phyloP scores from a whole-genome alignment of 1,284 basidiomycete species.

The Sanguinoderma infundibulare region DNA sequence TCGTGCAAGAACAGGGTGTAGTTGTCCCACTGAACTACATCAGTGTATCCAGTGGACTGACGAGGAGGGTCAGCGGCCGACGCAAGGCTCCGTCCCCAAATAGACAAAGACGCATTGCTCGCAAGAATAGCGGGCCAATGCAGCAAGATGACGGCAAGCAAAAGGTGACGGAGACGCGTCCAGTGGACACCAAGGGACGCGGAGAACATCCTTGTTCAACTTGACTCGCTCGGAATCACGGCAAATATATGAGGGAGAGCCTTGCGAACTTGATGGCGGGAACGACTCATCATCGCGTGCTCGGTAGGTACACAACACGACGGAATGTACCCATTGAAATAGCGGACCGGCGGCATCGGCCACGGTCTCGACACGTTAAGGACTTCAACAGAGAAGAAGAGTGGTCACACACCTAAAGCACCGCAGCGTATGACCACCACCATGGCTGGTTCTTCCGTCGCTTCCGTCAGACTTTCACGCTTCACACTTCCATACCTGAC shows the following conservation, averaged over 20 bases:
- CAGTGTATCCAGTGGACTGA: conserved; percentile 33
- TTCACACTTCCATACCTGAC: no score
- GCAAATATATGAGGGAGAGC: background rate
- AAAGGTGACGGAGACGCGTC: background rate
- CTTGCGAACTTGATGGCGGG: background rate
- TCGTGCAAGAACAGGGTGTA: conserved; percentile 37
- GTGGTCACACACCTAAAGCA: background rate
- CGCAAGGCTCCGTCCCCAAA: background rate
- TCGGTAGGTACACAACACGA: background rate
- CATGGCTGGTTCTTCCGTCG: no score
- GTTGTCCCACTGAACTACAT: conserved; percentile 38
- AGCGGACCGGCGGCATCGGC: background rate
- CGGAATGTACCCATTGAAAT: background rate
- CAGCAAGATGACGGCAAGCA: background rate
- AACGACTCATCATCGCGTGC: background rate
- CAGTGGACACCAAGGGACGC: background rate
- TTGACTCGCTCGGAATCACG: background rate
- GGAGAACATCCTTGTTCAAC: background rate
- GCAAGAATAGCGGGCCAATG: background rate
- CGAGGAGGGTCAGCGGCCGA: conserved; percentile 29
- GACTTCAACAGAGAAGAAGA: background rate
- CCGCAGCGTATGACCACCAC: background rate
- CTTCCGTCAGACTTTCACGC: no score
- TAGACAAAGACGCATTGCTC: background rate
- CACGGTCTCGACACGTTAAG: background rate